These are phyloP conservation scores for Arabidopsis hybrid DNA, from an alignment of 441 rosid genomes.

Conservation along the genomic window DNA sequence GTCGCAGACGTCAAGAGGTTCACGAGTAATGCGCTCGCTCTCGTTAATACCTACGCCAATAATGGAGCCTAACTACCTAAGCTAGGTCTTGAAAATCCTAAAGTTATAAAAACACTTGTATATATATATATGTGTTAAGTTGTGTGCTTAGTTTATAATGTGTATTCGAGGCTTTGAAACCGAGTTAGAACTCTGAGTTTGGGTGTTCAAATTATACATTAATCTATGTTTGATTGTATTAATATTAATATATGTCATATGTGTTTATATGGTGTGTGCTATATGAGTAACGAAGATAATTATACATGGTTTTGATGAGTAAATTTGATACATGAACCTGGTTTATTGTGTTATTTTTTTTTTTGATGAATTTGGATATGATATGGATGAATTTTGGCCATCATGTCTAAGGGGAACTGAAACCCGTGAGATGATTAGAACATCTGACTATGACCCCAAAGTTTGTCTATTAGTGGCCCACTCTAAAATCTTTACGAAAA, in stretches of 20 bases:
- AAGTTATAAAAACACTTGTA: conserved; percentile 31
- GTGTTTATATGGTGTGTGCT: neutral
- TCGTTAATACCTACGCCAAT: conserved; percentile 68
- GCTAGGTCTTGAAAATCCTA: neutral
- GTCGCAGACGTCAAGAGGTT: conserved; percentile 58
- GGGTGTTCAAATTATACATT: conserved; percentile 15
- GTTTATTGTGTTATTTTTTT: too few species aligned
- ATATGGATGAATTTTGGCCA: too few species aligned
- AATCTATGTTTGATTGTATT: conserved; percentile 3
- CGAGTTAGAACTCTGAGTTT: conserved; percentile 34
- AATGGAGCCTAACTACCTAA: conserved; percentile 36
- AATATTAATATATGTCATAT: neutral
- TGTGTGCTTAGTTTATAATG: conserved; percentile 16
- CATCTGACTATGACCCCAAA: conserved; percentile 1
- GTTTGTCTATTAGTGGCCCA: conserved; percentile 36
- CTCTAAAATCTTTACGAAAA: neutral
- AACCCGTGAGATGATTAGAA: conserved; percentile 41
- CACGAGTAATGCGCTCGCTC: conserved; percentile 82
- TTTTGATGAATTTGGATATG: neutral
- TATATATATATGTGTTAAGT: conserved; percentile 8
- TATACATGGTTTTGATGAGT: conserved; percentile 13
- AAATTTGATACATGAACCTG: neutral
- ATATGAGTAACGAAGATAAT: neutral
- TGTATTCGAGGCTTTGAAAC: conserved; percentile 28
- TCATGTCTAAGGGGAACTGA: neutral